Base-by-base conservation (phyloP, 2,329 filamentous ascomycete species). In the Dactylellina parvicollis region DNA sequence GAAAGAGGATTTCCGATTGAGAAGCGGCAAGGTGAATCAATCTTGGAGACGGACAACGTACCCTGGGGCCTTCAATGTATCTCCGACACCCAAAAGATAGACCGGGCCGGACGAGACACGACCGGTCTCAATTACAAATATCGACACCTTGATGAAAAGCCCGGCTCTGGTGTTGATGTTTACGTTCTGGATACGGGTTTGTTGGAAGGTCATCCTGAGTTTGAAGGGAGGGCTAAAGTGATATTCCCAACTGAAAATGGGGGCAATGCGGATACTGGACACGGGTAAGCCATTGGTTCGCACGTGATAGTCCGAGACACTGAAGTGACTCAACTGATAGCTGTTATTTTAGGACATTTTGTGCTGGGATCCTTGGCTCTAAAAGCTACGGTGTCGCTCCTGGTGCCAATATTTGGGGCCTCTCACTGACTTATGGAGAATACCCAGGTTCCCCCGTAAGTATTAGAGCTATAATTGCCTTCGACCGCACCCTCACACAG, bases 401-500 rank as follows among this genome's bases (percentile, higher is more conserved):
- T 16, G 44, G 36, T 1, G 61, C 24, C 20, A 66, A 66, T 50
- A 49, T 66, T 12, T 66, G 18, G 24, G 52, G 40, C n/a, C n/a
- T n/a, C n/a, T n/a, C n/a, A n/a, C n/a, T n/a, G 8, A 55, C 50
- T n/a, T 57, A 50, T 24, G 66, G 52, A 24, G 84, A 84, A 40
- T 78, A 79, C 30, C 85, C 85, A 42, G 80, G 82, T 7, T 52
- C 44, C 2, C 8, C 18, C 81, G 38, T 16, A 3, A 26, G 30
- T 56, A 78, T 81, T 40, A 75, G 77, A 4, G 79, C n/a, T 1
- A 10, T 8, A n/a, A 12, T 9, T 22, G 40, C 78, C 24, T 79
- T 81, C 22, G 80, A 81, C 54, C 88, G 80, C 77, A 80, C 81
- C 24, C 79, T 81, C 10, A 72, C 80, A 50, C 79, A 80, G 44